phyloP scores from a whole-genome alignment of 176 grass and related monocot species.

The Eremochloa ophiuroides region DNA sequence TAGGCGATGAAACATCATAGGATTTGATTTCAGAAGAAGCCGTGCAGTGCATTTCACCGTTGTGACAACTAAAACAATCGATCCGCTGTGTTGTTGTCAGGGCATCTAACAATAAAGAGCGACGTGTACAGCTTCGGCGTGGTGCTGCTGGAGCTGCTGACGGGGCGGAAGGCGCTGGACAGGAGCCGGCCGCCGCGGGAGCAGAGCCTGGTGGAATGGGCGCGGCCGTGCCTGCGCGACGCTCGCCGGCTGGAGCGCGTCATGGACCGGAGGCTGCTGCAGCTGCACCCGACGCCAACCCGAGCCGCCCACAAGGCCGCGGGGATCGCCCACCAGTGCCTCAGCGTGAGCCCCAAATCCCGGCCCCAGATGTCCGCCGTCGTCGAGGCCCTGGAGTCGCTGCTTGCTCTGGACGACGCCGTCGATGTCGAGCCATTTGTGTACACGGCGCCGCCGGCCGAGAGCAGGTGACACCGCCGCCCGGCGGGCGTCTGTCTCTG shows the following conservation, averaged over 20 bases:
- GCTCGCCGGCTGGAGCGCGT: conserved; percentile 35
- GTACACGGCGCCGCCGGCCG: conserved; percentile 37
- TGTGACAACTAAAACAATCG: no score
- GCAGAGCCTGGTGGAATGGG: conserved; percentile 65
- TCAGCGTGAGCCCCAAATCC: conserved; percentile 46
- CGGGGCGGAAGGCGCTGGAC: conserved; percentile 44
- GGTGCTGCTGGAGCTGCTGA: conserved; percentile 49
- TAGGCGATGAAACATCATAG: no score
- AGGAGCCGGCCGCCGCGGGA: conserved; percentile 45
- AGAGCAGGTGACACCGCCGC: conserved; percentile 20
- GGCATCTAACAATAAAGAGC: conserved; percentile 55
- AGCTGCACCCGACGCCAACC: conserved; percentile 39
- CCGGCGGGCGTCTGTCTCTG: no score
- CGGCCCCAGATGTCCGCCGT: conserved; percentile 48
- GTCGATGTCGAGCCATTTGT: conserved; percentile 43
- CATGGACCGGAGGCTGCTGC: conserved; percentile 40
- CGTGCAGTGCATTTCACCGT: no score
- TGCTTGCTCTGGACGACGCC: conserved; percentile 45
- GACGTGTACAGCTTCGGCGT: conserved; percentile 66
- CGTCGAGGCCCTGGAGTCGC: conserved; percentile 39
- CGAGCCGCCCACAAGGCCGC: conserved; percentile 48
- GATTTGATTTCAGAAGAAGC: no score
- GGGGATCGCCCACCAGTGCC: conserved; percentile 34
- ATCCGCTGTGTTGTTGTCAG: no score
- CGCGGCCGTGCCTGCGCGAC: conserved; percentile 37